A percentile compares a stretch with the other conserved stretches of the same genome.
Conservation (phyloP, 108 stramenopile genomes). For the Nitzschia sp. region DNA sequence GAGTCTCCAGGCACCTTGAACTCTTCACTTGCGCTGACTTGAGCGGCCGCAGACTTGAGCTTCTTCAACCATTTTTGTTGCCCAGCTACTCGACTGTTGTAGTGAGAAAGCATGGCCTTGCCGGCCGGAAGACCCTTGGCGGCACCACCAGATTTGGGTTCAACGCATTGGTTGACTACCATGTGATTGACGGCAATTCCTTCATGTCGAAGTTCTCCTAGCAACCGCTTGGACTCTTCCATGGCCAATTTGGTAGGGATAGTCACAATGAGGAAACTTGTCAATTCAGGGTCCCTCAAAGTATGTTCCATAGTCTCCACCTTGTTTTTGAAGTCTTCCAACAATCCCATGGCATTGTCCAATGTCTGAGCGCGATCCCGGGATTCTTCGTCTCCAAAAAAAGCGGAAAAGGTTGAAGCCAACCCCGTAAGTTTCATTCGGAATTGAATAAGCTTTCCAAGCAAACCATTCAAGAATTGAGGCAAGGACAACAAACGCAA, state of each 20-base stretch:
- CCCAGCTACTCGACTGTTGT: slow-evolving; percentile 65
- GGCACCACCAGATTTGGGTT: slow-evolving; percentile 9
- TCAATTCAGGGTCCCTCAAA: slow-evolving; percentile 49
- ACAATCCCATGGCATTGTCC: slow-evolving; percentile 61
- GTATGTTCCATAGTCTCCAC: slow-evolving; percentile 46
- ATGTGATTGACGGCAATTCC: slow-evolving; percentile 72
- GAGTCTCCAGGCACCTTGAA: slow-evolving; percentile 53
- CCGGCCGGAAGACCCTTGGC: slow-evolving; percentile 9
- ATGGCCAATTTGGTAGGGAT: slow-evolving; percentile 88
- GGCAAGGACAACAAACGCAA: slow-evolving; percentile 85
- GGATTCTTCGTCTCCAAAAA: slow-evolving; percentile 60
- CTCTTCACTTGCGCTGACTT: slow-evolving; percentile 71
- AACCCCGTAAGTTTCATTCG: slow-evolving; percentile 70
- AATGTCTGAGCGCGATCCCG: slow-evolving; percentile 57
- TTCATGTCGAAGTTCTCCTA: slow-evolving; percentile 62
- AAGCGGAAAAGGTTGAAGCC: slow-evolving; percentile 64
- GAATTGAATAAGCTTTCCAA: slow-evolving; percentile 77
- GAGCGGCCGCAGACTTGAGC: slow-evolving; percentile 51
- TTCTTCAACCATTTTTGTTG: slow-evolving; percentile 75
- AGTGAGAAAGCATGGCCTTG: slow-evolving; percentile 56
- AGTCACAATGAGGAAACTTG: slow-evolving; percentile 87
- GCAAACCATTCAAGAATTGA: slow-evolving; percentile 81
- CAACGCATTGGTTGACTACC: slow-evolving; percentile 83
- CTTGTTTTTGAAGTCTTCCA: slow-evolving; percentile 72
- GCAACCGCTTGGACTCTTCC: slow-evolving; percentile 73